Evolutionary conservation across 352 stramenopile genomes (phyloP).

Genomic region (Globisporangium ultimum): DNA sequence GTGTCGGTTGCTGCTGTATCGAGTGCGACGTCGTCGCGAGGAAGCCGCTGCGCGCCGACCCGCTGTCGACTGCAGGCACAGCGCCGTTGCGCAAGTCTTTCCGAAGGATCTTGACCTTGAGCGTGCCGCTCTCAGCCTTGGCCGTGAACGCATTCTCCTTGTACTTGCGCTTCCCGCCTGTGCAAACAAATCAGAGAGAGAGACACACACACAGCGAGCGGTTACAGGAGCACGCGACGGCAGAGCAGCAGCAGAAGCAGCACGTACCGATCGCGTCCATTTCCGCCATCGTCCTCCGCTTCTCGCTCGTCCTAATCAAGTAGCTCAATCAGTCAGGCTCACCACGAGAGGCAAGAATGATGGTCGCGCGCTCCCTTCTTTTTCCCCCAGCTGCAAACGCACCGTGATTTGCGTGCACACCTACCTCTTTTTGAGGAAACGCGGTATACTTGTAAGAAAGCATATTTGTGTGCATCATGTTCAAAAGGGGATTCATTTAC

Average conservation of each 20-base stretch:
- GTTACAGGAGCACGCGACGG: not conserved
- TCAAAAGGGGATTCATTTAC: too few relatives aligned
- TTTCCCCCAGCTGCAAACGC: not conserved
- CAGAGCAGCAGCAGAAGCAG: not conserved
- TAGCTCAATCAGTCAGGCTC: not conserved
- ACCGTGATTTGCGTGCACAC: not conserved
- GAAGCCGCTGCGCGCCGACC: conserved; percentile 6
- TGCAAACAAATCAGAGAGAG: not conserved
- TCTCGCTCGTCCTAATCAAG: not conserved
- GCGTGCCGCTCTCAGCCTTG: conserved; percentile 66
- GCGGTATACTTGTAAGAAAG: too few relatives aligned
- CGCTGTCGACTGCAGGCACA: not conserved
- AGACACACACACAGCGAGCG: not conserved
- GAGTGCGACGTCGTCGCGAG: conserved; percentile 4
- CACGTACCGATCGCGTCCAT: conserved; percentile 16
- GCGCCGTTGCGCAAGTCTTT: conserved; percentile 25
- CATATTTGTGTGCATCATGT: too few relatives aligned
- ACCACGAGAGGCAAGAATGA: not conserved
- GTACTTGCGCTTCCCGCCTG: conserved; percentile 67
- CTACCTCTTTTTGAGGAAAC: not conserved
- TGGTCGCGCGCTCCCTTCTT: not conserved
- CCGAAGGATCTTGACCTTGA: conserved; percentile 80
- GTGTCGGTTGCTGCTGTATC: not conserved
- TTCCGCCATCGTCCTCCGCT: conserved; percentile 5
- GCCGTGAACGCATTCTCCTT: conserved; percentile 75